Percentiles rank a stretch among this genome's conserved stretches.
phyloP scores from a whole-genome alignment of 2,329 filamentous ascomycete genomes.

The Trichoderma simmonsii region DNA sequence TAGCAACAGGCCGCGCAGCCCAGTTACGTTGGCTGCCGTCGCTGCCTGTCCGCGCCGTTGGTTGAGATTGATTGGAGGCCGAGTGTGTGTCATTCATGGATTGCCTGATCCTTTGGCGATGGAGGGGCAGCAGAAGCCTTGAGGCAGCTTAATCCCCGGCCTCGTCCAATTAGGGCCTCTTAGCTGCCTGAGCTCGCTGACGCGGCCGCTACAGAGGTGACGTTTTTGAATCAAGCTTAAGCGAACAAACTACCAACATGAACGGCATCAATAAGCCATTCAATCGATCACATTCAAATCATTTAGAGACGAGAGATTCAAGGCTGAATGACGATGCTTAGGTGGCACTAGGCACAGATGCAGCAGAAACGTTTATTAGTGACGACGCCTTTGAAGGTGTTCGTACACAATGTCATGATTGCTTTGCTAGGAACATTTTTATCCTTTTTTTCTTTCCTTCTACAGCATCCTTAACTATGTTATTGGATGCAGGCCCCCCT shows the following conservation, averaged over 20 bases:
- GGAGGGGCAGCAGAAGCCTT: background rate
- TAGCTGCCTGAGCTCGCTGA: background rate
- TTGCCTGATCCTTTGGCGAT: background rate
- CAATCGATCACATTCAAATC: background rate
- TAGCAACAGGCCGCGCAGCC: constrained; percentile 1
- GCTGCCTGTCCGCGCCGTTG: background rate
- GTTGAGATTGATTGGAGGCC: background rate
- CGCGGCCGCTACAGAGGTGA: constrained; percentile 8
- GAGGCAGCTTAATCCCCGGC: background rate
- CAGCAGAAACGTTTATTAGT: background rate
- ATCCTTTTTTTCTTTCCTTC: background rate
- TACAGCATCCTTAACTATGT: background rate
- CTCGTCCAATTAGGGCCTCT: background rate
- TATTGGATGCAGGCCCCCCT: background rate
- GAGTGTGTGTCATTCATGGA: background rate
- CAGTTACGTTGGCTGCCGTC: constrained; percentile 7
- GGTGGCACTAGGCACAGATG: background rate
- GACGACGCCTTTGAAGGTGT: background rate
- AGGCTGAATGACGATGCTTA: background rate
- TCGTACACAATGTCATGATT: background rate
- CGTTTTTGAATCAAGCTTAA: background rate
- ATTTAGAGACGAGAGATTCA: background rate
- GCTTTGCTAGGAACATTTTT: background rate
- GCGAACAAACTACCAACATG: background rate
- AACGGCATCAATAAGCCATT: background rate